Percentiles rank a stretch among this genome's conserved stretches.
These are phyloP conservation scores for Fusarium sublunatum DNA, from an alignment of 2,329 filamentous ascomycete genomes.

Conservation along the genomic window DNA sequence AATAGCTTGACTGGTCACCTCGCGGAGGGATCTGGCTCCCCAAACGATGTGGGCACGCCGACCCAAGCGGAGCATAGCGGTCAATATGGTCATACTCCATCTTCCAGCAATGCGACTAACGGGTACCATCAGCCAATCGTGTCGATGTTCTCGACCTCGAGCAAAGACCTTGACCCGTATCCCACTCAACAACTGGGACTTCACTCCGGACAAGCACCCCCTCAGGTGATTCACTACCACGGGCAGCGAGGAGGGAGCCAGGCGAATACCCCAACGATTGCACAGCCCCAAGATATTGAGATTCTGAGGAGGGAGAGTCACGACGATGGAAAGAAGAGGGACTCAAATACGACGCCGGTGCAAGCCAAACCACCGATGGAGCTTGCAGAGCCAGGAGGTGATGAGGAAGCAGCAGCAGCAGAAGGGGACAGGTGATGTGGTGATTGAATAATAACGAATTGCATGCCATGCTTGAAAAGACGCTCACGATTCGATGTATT, in stretches of 20 bases:
- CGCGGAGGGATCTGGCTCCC: slow-evolving; percentile 62
- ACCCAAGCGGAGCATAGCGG: slow-evolving; percentile 68
- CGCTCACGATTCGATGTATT: slow-evolving; percentile 44
- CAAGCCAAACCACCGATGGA: slow-evolving; percentile 50
- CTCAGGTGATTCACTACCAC: slow-evolving; percentile 75
- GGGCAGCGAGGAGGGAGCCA: slow-evolving; percentile 75
- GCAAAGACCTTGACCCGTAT: slow-evolving; percentile 75
- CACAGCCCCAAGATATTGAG: slow-evolving; percentile 62
- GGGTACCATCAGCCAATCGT: slow-evolving; percentile 76
- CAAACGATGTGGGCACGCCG: slow-evolving; percentile 69
- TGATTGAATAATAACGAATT: slow-evolving; percentile 36
- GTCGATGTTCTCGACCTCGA: slow-evolving; percentile 76
- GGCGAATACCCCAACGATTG: slow-evolving; percentile 70
- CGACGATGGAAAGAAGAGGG: slow-evolving; percentile 56
- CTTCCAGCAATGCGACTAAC: slow-evolving; percentile 61
- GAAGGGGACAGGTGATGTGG: slow-evolving; percentile 46
- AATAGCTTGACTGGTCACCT: slow-evolving; percentile 74
- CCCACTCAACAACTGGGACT: slow-evolving; percentile 72
- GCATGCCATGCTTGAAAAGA: slow-evolving; percentile 44
- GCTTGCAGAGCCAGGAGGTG: slow-evolving; percentile 26
- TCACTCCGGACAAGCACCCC: slow-evolving; percentile 70
- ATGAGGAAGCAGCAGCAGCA: slow-evolving; percentile 26
- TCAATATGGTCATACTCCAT: slow-evolving; percentile 60
- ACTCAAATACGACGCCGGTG: slow-evolving; percentile 51
- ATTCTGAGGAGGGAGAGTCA: slow-evolving; percentile 62